phyloP scores from a whole-genome alignment of 805 yeast genomes.

The Torulaspora delbrueckii region DNA sequence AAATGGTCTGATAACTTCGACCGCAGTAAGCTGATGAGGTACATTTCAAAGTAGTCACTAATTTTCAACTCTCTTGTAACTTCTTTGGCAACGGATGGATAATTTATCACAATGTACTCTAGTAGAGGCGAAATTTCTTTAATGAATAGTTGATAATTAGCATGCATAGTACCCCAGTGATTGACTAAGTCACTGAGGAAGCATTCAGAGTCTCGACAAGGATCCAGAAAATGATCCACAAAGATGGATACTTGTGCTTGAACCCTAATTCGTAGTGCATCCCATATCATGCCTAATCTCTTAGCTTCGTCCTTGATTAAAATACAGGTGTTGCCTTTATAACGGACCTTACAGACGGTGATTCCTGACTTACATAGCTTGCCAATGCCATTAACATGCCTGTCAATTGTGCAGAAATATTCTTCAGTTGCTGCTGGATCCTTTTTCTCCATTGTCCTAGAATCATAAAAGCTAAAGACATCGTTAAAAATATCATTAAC shows the following conservation, averaged over 20 bases:
- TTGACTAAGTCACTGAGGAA: background rate
- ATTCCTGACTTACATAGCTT: background rate
- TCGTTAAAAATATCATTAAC: background rate
- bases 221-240: background rate
- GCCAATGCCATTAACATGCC: background rate
- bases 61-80: conserved; percentile 1
- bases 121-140: conserved; percentile 12
- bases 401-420: background rate
- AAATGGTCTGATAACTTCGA: conserved; percentile 1
- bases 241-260: background rate
- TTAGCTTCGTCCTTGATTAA: background rate
- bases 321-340: background rate
- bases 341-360: background rate
- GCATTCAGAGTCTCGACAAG: background rate
- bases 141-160: conserved; percentile 1
- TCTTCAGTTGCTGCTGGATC: background rate
- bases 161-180: conserved; percentile 4
- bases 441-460: background rate
- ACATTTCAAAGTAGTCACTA: conserved; percentile 3
- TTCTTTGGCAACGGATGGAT: conserved; percentile 9
- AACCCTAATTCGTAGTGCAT: background rate
- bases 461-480: background rate
- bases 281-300: conserved; percentile 1
- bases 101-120: conserved; percentile 12
- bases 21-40: conserved; percentile 6